phyloP scores from a whole-genome alignment of 441 rosid species.

The Syzygium malaccense region DNA sequence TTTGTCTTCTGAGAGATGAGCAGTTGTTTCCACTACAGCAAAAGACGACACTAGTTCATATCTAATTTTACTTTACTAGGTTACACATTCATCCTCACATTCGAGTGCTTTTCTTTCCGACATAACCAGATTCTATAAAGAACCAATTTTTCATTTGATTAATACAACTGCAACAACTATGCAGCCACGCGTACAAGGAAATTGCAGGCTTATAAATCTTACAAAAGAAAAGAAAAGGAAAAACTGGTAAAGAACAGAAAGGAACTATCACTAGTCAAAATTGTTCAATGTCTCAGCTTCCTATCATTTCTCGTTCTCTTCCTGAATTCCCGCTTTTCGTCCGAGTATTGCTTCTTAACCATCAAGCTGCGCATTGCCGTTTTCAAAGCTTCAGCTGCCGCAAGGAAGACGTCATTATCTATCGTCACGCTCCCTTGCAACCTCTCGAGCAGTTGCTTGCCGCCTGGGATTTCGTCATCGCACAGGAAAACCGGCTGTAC shows the following conservation, averaged over 20 bases:
- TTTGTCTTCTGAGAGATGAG: neutral
- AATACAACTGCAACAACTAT: neutral
- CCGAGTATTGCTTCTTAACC: conserved; percentile 83
- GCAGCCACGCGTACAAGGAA: neutral
- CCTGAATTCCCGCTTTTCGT: conserved; percentile 66
- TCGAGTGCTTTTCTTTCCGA: too few species aligned
- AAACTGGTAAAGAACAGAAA: neutral
- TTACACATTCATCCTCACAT: neutral
- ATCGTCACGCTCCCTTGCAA: conserved; percentile 62
- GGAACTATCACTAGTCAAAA: neutral
- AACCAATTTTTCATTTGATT: neutral
- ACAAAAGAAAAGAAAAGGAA: neutral
- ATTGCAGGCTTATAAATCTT: neutral
- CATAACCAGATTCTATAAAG: too few species aligned
- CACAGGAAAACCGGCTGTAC: conserved; percentile 24
- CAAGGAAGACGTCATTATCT: conserved; percentile 48
- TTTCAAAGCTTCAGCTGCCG: conserved; percentile 76
- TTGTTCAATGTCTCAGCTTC: conserved; percentile 34
- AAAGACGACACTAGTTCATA: neutral
- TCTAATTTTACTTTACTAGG: neutral
- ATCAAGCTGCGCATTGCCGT: conserved; percentile 65
- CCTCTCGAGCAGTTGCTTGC: conserved; percentile 52
- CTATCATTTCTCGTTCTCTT: conserved; percentile 82
- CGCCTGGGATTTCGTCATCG: conserved; percentile 59
- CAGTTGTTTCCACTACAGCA: neutral